Evolutionary conservation across 495 filamentous ascomycete genomes (phyloP), one percentile per base, ranked within the genome.

Genomic region (Penicillium verhagenii): DNA sequence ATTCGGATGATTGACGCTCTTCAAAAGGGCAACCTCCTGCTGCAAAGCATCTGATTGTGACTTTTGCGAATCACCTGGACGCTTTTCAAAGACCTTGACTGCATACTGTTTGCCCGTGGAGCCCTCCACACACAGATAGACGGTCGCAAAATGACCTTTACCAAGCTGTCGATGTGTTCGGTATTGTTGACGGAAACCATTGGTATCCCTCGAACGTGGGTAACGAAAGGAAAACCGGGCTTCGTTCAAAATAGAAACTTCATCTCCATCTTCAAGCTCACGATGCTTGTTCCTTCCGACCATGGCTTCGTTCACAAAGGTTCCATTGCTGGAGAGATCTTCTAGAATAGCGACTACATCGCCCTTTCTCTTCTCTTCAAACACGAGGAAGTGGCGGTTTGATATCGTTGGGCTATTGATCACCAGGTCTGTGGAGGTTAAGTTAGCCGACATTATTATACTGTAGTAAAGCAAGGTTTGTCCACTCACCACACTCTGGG

Each of bases 1-100:
- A 56, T 96, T 94, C n/a, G 90, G 90, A 68, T 99, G 95, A 65
- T 90, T 93, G 53, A 99, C 90, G 10, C 92, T 82, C 92, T 96
- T 97, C 53, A 99, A 72, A 14, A 97, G 90, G 25, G 89, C 94
- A 66, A 99, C 94, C 65, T 99, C 94, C 65, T 97, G 92, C 68
- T 96, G 90, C 52, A 97, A 72, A 13, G 91, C 84, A 44, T 95
- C 90, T 6, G 92, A 87, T 69, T 90, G 92, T 21, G 89, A 88
- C 52, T 83, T 82, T 53, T 96, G 92, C 9, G 90, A 91, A 31
- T 86, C 82, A 13, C 86, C 86, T 0, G 85, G 77, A 10, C 87
- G 82, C 68, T 90, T 95, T 58, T 89, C 89, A 64, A 97, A 99
- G 23, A 90, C 83, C 76, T 99, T 99, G 57, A 95, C 95, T 6